Evolutionary conservation across 495 filamentous ascomycete species (phyloP).

Genomic region (Xylaria nigripes): DNA sequence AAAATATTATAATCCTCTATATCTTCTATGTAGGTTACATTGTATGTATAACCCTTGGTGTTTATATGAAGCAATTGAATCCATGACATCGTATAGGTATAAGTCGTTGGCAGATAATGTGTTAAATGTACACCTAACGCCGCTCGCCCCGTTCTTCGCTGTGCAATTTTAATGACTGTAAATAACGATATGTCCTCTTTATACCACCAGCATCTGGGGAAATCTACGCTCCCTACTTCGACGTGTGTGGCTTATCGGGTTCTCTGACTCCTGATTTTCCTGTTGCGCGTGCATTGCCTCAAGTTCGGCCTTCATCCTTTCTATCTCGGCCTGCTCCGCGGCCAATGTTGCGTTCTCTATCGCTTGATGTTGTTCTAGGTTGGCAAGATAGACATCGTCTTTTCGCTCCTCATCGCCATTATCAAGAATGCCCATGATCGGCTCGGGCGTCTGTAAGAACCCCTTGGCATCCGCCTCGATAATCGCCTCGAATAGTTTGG

Average conservation of each 20-base stretch:
- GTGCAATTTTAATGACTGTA: neutral
- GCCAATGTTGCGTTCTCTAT: slow-evolving; percentile 14
- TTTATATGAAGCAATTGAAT: slow-evolving; percentile 2
- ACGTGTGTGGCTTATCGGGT: neutral
- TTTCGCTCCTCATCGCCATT: slow-evolving; percentile 25
- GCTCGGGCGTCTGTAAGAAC: slow-evolving; percentile 22
- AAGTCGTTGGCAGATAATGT: slow-evolving; percentile 5
- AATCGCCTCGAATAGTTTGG: slow-evolving; percentile 26
- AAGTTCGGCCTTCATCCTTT: slow-evolving; percentile 26
- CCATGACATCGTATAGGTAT: slow-evolving; percentile 13
- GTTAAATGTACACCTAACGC: neutral
- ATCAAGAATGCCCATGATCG: slow-evolving; percentile 21
- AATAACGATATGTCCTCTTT: neutral
- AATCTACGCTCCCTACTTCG: slow-evolving; percentile 10
- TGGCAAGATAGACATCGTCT: slow-evolving; percentile 18
- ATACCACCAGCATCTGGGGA: slow-evolving; percentile 19
- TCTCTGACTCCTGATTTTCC: neutral
- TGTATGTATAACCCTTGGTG: neutral
- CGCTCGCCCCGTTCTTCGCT: slow-evolving; percentile 1
- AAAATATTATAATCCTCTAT: slow-evolving; percentile 10
- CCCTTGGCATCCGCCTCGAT: slow-evolving; percentile 24
- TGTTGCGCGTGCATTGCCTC: slow-evolving; percentile 14
- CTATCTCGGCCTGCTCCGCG: slow-evolving; percentile 19
- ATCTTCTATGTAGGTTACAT: slow-evolving; percentile 8
- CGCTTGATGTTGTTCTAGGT: slow-evolving; percentile 14